These are phyloP conservation scores for Dryadomyces sulphureus DNA, from an alignment of 2,329 filamentous ascomycete genomes.

Conservation along the genomic window DNA sequence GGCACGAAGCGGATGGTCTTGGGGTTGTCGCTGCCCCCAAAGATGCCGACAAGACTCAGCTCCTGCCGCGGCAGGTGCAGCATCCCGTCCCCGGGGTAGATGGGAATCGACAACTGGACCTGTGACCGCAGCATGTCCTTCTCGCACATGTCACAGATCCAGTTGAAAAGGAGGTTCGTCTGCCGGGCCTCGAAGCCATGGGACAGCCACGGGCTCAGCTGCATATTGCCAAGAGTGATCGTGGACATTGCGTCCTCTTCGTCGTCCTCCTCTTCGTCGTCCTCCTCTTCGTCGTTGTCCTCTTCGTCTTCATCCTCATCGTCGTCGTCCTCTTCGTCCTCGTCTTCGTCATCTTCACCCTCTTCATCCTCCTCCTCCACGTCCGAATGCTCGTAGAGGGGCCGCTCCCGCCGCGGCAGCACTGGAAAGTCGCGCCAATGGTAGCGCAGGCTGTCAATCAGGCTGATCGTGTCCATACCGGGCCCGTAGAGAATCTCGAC, in stretches of 20 bases:
- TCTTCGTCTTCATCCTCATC: background rate
- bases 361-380: too few species aligned
- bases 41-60: slow-evolving; percentile 13
- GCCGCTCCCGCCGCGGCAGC: slow-evolving; percentile 19
- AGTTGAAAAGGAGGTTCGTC: slow-evolving; percentile 16
- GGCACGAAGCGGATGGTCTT: slow-evolving; percentile 11
- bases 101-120: slow-evolving; percentile 11
- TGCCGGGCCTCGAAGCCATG: slow-evolving; percentile 20
- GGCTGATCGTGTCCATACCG: slow-evolving; percentile 18
- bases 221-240: slow-evolving; percentile 13
- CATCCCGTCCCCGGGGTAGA: slow-evolving; percentile 7
- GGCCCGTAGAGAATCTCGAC: slow-evolving; percentile 28
- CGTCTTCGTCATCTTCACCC: too few species aligned
- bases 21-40: slow-evolving; percentile 15
- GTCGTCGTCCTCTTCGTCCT: too few species aligned
- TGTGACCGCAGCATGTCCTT: background rate
- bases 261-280: background rate
- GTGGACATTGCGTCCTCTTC: too few species aligned
- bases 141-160: slow-evolving; percentile 15
- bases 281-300: background rate
- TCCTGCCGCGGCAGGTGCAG: slow-evolving; percentile 9
- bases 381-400: slow-evolving; percentile 11
- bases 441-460: slow-evolving; percentile 22
- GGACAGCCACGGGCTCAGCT: slow-evolving; percentile 25
- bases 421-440: slow-evolving; percentile 26